Evolutionary conservation across 495 filamentous ascomycete species (phyloP).

Genomic region (Penicillium ucsense): DNA sequence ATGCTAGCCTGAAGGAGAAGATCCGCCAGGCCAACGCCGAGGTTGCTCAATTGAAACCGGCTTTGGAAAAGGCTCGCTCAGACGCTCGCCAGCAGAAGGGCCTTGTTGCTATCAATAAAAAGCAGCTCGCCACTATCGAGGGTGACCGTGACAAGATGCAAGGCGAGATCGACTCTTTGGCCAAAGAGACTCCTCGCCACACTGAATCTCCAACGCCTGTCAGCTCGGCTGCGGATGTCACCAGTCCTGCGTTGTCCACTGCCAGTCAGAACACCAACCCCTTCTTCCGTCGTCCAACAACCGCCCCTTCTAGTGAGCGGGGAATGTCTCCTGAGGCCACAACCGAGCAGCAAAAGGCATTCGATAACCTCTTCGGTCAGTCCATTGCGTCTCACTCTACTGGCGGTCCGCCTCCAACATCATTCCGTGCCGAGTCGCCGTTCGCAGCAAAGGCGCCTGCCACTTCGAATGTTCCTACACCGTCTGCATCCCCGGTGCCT

Average conservation of each 20-base stretch:
- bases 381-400: conserved; percentile 45
- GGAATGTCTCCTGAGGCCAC: conserved; percentile 34
- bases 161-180: conserved; percentile 59
- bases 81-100: conserved; percentile 92
- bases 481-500: conserved; percentile 54
- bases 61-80: conserved; percentile 80
- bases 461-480: conserved; percentile 43
- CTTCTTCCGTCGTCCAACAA: conserved; percentile 69
- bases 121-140: conserved; percentile 85
- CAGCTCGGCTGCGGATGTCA: conserved; percentile 31
- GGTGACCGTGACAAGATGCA: conserved; percentile 77
- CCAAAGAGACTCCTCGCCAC: conserved; percentile 39
- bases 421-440: conserved; percentile 56
- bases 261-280: conserved; percentile 76
- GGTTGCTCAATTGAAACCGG: conserved; percentile 71
- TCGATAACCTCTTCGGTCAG: conserved; percentile 86
- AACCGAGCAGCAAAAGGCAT: conserved; percentile 53
- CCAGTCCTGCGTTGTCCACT: conserved; percentile 64
- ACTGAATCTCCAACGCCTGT: conserved; percentile 28
- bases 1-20: conserved; percentile 72
- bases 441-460: conserved; percentile 24
- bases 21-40: conserved; percentile 75
- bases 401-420: conserved; percentile 44
- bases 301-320: conserved; percentile 52
- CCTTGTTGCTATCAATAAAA: conserved; percentile 93